Evolutionary conservation across 495 filamentous ascomycete species (phyloP).

Genomic region (Trichoderma reesei): DNA sequence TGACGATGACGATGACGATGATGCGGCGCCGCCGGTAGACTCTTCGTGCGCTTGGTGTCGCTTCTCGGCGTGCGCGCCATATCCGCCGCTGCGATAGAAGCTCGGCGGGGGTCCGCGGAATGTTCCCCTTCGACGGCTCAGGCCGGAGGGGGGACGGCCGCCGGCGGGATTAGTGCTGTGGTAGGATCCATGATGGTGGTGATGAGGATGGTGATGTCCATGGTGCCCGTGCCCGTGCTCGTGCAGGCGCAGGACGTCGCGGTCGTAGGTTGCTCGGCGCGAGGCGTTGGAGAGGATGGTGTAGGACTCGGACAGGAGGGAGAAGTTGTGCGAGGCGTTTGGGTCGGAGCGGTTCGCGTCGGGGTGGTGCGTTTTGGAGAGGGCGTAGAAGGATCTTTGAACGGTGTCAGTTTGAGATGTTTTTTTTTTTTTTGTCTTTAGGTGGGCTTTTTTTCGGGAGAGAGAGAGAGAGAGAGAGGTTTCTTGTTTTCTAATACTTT

Average conservation of each 20-base stretch:
- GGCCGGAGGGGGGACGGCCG: constrained; percentile 65
- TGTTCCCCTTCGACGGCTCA: constrained; percentile 61
- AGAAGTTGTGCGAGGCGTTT: constrained; percentile 64
- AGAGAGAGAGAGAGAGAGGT: too few species aligned
- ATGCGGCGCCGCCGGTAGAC: constrained; percentile 23
- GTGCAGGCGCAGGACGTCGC: constrained; percentile 42
- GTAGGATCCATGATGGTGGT: constrained; percentile 31
- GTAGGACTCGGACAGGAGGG: constrained; percentile 81
- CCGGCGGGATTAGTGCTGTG: constrained; percentile 47
- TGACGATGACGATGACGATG: constrained; percentile 2
- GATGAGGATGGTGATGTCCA: constrained; percentile 21
- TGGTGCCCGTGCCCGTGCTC: too few species aligned
- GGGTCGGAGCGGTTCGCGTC: constrained; percentile 79
- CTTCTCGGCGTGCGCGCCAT: constrained; percentile 45
- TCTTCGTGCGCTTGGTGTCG: constrained; percentile 34
- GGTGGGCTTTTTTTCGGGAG: too few species aligned
- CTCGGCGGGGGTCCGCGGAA: constrained; percentile 82
- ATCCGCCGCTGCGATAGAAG: constrained; percentile 75
- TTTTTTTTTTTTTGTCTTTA: too few species aligned
- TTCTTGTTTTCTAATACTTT: too few species aligned
- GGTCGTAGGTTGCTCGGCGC: constrained; percentile 74
- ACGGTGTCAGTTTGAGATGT: too few species aligned
- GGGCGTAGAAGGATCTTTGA: constrained; percentile 73
- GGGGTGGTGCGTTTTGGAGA: constrained; percentile 89
- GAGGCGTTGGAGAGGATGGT: constrained; percentile 57